phyloP scores from a whole-genome alignment of 106 monocot species.

The Phalaenopsis aphrodite region DNA sequence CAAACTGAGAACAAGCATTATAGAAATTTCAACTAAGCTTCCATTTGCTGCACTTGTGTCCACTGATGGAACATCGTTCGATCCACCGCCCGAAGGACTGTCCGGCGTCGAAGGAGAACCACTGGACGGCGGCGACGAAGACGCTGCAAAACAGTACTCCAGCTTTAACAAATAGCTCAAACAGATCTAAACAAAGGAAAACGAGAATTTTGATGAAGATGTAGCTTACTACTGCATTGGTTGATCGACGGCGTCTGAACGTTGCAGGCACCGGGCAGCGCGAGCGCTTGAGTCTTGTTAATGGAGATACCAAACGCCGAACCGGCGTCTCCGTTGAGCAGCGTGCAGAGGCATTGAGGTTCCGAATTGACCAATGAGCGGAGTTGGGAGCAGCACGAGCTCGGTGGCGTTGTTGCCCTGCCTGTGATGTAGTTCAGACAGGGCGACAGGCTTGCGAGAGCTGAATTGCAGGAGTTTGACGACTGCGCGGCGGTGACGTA shows the following conservation, averaged over 20 bases:
- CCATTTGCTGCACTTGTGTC: not conserved
- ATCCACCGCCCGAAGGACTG: not conserved
- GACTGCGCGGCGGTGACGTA: slow-evolving; percentile 2
- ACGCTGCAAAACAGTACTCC: not conserved
- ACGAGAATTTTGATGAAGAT: no score
- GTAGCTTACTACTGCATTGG: slow-evolving; percentile 9
- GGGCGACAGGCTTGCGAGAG: slow-evolving; percentile 13
- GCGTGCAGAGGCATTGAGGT: slow-evolving; percentile 11
- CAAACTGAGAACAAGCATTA: not conserved
- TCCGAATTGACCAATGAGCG: slow-evolving; percentile 3
- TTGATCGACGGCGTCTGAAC: slow-evolving; percentile 12
- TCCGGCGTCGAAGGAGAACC: not conserved
- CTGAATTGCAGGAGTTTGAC: slow-evolving; percentile 1
- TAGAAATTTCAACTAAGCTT: not conserved
- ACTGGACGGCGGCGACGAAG: not conserved
- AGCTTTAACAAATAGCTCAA: no score
- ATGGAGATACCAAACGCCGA: slow-evolving; percentile 10
- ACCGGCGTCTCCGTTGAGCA: slow-evolving; percentile 5
- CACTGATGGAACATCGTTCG: not conserved
- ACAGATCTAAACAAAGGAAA: no score
- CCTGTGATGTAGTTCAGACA: slow-evolving; percentile 18
- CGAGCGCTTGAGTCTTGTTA: slow-evolving; percentile 10
- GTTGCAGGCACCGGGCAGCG: slow-evolving; percentile 1
- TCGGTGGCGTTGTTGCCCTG: not conserved
- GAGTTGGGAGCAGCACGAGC: slow-evolving; percentile 17